Conservation (phyloP, 208 protist species). For the Herpetomonas samuelpessoai region DNA sequence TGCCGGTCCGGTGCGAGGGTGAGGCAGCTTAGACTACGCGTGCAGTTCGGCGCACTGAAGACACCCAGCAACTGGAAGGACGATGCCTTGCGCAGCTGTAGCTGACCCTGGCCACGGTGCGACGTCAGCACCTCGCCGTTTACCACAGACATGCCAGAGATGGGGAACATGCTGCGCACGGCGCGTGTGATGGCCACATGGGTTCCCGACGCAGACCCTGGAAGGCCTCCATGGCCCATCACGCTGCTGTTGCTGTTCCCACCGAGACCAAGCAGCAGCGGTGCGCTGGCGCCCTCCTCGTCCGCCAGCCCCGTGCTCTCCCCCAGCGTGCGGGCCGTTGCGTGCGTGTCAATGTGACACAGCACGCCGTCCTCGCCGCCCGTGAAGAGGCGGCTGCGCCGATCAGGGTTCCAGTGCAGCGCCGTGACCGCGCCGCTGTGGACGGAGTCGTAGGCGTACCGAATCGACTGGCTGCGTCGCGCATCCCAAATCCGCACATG, state of each 20-base stretch:
- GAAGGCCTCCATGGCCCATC: not conserved
- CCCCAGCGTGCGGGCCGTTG: constrained; percentile 12
- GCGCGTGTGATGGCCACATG: constrained; percentile 45
- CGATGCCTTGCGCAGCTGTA: constrained; percentile 64
- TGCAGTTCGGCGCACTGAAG: constrained; percentile 53
- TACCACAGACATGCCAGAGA: constrained; percentile 50
- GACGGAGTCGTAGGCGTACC: constrained; percentile 66
- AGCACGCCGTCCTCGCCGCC: constrained; percentile 72
- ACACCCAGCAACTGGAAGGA: constrained; percentile 62
- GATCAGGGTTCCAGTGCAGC: constrained; percentile 65
- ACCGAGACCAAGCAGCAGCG: constrained; percentile 8
- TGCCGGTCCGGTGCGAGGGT: constrained; percentile 65
- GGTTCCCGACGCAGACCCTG: not conserved
- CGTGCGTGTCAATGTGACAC: constrained; percentile 73
- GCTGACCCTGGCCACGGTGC: constrained; percentile 56
- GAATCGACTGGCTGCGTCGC: constrained; percentile 40
- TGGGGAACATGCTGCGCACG: constrained; percentile 57
- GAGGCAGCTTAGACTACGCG: constrained; percentile 47
- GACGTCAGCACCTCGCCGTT: constrained; percentile 54
- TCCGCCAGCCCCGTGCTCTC: constrained; percentile 18
- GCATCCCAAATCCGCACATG: constrained; percentile 74
- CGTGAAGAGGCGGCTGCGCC: constrained; percentile 71
- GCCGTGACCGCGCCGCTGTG: constrained; percentile 56
- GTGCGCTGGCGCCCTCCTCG: constrained; percentile 9
- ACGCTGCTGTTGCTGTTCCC: not conserved